Evolutionary conservation across 495 filamentous ascomycete genomes (phyloP).

Genomic region (Lasiosphaeria miniovina): DNA sequence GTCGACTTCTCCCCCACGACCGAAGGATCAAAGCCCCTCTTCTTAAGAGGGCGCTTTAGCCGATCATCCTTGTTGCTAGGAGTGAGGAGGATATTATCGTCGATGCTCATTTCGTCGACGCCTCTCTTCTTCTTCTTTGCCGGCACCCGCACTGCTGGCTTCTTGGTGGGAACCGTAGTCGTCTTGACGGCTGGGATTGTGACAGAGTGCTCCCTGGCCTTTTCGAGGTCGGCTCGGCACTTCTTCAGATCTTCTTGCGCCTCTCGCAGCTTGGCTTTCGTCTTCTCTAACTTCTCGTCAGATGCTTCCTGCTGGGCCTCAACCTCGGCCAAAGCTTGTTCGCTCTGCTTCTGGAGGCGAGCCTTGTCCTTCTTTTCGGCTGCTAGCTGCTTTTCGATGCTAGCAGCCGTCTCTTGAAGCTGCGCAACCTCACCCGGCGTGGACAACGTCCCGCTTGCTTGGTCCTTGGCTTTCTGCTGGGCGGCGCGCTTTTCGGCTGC

Average conservation of each 20-base stretch:
- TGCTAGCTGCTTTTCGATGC: slow-evolving; percentile 38
- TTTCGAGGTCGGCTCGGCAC: slow-evolving; percentile 44
- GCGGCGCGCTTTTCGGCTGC: slow-evolving; percentile 48
- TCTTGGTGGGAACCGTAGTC: slow-evolving; percentile 32
- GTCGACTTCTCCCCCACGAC: slow-evolving; percentile 77
- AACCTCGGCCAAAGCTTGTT: slow-evolving; percentile 44
- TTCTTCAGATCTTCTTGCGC: slow-evolving; percentile 69
- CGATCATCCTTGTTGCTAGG: slow-evolving; percentile 34
- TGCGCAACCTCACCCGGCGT: slow-evolving; percentile 33
- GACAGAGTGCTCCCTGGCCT: slow-evolving; percentile 31
- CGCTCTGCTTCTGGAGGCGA: slow-evolving; percentile 33
- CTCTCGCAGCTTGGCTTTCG: slow-evolving; percentile 62
- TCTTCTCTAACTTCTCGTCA: slow-evolving; percentile 64
- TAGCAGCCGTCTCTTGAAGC: slow-evolving; percentile 33
- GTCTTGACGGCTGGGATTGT: slow-evolving; percentile 19
- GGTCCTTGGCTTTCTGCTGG: slow-evolving; percentile 49
- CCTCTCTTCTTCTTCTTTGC: slow-evolving; percentile 38
- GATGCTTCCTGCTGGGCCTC: slow-evolving; percentile 55
- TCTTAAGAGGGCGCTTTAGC: slow-evolving; percentile 43
- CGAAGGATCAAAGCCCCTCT: slow-evolving; percentile 51
- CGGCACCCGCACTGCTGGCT: slow-evolving; percentile 33
- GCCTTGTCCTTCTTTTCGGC: slow-evolving; percentile 43
- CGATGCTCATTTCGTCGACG: slow-evolving; percentile 30
- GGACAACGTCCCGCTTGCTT: slow-evolving; percentile 26
- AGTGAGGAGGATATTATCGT: slow-evolving; percentile 36